phyloP scores from a whole-genome alignment of 192 early-diverging fungal species.

The Cladochytrium replicatum region DNA sequence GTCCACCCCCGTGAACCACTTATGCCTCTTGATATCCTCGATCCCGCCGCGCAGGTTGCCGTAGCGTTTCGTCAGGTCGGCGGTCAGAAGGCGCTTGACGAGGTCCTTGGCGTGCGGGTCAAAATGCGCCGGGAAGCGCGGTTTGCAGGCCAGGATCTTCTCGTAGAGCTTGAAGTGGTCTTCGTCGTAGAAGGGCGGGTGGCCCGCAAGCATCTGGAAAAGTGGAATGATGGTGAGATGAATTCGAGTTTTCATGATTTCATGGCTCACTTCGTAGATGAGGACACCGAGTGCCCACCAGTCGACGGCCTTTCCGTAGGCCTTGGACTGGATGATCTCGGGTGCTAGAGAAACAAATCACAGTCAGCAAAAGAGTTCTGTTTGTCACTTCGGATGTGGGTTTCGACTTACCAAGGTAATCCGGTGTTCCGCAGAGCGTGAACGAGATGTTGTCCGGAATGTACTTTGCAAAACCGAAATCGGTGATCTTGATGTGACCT shows the following conservation, averaged over 20 bases:
- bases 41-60: slow-evolving; percentile 66
- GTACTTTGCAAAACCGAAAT: slow-evolving; percentile 77
- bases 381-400: too few relatives aligned
- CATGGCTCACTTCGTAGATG: slow-evolving; percentile 43
- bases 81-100: slow-evolving; percentile 54
- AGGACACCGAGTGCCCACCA: slow-evolving; percentile 57
- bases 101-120: slow-evolving; percentile 65
- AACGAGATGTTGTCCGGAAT: slow-evolving; percentile 73
- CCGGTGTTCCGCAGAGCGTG: slow-evolving; percentile 77
- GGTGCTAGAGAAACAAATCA: slow-evolving; percentile 51
- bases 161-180: slow-evolving; percentile 64
- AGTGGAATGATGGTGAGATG: not conserved
- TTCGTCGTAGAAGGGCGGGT: slow-evolving; percentile 65
- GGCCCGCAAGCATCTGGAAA: slow-evolving; percentile 53
- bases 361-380: not conserved
- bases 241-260: not conserved
- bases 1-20: slow-evolving; percentile 91
- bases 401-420: not conserved
- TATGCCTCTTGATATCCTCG: slow-evolving; percentile 86
- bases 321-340: slow-evolving; percentile 62
- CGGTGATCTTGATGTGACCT: slow-evolving; percentile 76
- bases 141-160: slow-evolving; percentile 60
- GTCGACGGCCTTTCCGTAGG: slow-evolving; percentile 58
- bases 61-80: slow-evolving; percentile 67
- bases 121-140: slow-evolving; percentile 64